These are phyloP conservation scores for Tuber calosporum DNA, from an alignment of 495 filamentous ascomycete species.

Conservation along the genomic window DNA sequence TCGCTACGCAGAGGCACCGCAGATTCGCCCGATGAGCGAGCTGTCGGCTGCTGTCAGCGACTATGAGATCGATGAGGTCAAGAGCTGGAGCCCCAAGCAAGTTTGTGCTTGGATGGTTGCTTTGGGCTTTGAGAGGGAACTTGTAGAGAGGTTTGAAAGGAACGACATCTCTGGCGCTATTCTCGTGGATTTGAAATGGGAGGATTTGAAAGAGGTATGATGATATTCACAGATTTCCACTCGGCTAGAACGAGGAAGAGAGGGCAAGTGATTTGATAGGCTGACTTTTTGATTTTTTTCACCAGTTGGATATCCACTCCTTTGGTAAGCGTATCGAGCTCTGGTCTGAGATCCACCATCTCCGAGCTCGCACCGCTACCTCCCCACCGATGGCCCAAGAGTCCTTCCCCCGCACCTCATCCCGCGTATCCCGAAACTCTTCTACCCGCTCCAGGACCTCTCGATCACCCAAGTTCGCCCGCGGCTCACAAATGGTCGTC, in stretches of 20 bases:
- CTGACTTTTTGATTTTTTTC: slow-evolving; percentile 19
- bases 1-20: slow-evolving; percentile 32
- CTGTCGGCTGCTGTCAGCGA: slow-evolving; percentile 47
- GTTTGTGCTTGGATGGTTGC: slow-evolving; percentile 76
- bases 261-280: background rate
- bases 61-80: slow-evolving; percentile 53
- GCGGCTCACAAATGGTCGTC: slow-evolving; percentile 27
- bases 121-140: slow-evolving; percentile 58
- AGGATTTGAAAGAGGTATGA: slow-evolving; percentile 73
- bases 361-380: slow-evolving; percentile 56
- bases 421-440: slow-evolving; percentile 28
- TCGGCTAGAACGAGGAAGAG: background rate
- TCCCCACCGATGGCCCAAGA: slow-evolving; percentile 46
- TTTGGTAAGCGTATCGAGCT: slow-evolving; percentile 83
- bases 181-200: slow-evolving; percentile 74
- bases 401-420: slow-evolving; percentile 22
- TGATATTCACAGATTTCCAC: slow-evolving; percentile 4
- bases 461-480: slow-evolving; percentile 22
- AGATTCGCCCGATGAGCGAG: slow-evolving; percentile 42
- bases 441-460: slow-evolving; percentile 27
- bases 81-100: slow-evolving; percentile 61
- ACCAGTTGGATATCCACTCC: slow-evolving; percentile 68
- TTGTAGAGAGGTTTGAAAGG: slow-evolving; percentile 74
- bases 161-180: slow-evolving; percentile 88
- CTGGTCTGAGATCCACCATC: slow-evolving; percentile 72